A percentile compares a stretch with the other conserved stretches of the same genome.
These are phyloP conservation scores for Gilbertella persicaria DNA, from an alignment of 371 early-diverging fungal genomes.

Conservation along the genomic window DNA sequence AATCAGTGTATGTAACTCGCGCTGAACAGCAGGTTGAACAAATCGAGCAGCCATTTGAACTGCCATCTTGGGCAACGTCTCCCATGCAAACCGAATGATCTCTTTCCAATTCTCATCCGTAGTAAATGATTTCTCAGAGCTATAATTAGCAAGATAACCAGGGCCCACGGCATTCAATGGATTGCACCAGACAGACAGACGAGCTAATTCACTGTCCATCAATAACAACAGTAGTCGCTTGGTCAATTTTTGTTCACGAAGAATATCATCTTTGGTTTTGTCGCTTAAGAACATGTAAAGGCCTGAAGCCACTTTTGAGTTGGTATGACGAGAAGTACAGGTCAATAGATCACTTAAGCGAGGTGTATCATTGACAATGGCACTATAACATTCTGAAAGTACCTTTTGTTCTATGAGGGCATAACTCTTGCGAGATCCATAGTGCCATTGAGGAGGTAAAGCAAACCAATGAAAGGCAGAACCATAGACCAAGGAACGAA, in stretches of 20 bases:
- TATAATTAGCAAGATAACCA: conserved; percentile 31
- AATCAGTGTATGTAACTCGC: conserved; percentile 68
- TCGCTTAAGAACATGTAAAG: conserved; percentile 48
- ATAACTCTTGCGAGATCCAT: conserved; percentile 69
- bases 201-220: conserved; percentile 80
- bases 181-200: conserved; percentile 75
- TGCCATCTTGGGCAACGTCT: conserved; percentile 75
- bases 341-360: conserved; percentile 53
- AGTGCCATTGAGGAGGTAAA: conserved; percentile 67
- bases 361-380: conserved; percentile 69
- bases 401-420: conserved; percentile 68
- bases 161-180: conserved; percentile 55
- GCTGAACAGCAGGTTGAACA: conserved; percentile 63
- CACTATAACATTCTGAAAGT: conserved; percentile 66
- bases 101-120: conserved; percentile 64
- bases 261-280: conserved; percentile 30
- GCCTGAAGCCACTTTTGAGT: conserved; percentile 41
- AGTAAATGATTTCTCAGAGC: conserved; percentile 33
- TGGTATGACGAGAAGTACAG: conserved; percentile 43
- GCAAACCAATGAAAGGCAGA: conserved; percentile 80
- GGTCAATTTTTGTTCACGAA: conserved; percentile 19
- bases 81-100: conserved; percentile 82
- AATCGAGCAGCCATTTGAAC: conserved; percentile 81
- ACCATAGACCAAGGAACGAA: conserved; percentile 64
- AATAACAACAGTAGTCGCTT: conserved; percentile 68